Base-by-base conservation (phyloP, 169 alveolate genomes). In the Cryptosporidium meleagridis region DNA sequence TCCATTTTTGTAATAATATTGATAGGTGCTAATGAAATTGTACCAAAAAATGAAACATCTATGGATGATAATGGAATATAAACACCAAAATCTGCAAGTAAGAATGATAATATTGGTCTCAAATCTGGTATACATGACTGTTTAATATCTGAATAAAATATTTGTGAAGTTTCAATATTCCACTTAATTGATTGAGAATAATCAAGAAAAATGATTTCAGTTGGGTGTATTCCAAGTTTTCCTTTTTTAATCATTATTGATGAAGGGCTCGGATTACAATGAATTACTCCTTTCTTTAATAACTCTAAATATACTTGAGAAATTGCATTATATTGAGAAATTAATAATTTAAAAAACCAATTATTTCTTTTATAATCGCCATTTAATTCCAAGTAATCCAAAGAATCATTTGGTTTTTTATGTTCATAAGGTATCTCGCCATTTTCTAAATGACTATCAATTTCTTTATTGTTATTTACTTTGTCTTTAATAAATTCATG, bases 51-150 rank as follows among this genome's bases (percentile, higher is more conserved):
- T 33, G 89, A 62, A 16, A 44, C 68, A 59, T 80, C 89, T 10
- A 80, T 61, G 35, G 89, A 80, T n/a, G 89, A 80, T 10, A 80
- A 6, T n/a, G 89, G 89, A 14, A 80, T 80, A 41, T 80, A 80
- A 16, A 37, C 75, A 8, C 67, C 75, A 65, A 80, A 80, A 62
- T 80, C 89, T n/a, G 89, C 72, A 16, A 80, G 75, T 48, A 80
- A 48, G 39, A 80, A 80, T 44, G 89, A 65, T 5, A 80, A 45
- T 10, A 80, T 80, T 67, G 89, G 89, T 23, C 62, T 33, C 16
- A 80, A 48, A 62, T 80, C 89, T 18, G 89, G 75, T 67, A 80
- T 67, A 62, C 89, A 80, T 29, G 89, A 41, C 18, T 80, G 69
- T 37, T 65, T 80, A 39, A 80, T 35, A 31, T 80, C 75, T 3